phyloP scores from a whole-genome alignment of 2,329 filamentous ascomycete species.

The Alternaria tenuissima region DNA sequence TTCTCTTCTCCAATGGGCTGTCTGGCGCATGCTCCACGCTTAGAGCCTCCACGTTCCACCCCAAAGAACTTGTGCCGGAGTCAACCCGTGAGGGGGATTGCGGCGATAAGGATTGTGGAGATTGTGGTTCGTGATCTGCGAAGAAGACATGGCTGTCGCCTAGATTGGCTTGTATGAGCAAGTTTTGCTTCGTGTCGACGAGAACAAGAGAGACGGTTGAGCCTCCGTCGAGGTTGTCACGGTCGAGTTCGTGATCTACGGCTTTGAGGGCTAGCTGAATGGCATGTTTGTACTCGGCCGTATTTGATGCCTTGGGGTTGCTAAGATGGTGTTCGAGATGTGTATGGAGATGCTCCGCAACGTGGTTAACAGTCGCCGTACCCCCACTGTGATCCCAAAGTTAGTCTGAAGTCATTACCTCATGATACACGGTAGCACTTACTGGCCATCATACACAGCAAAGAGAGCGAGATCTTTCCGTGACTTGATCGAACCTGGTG shows the following conservation, averaged over 20 bases:
- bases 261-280: conserved; percentile 33
- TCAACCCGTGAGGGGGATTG: conserved; percentile 9
- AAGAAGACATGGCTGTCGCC: conserved; percentile 36
- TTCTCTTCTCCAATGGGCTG: conserved; percentile 27
- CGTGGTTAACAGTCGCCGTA: conserved; percentile 28
- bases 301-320: conserved; percentile 19
- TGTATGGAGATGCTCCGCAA: conserved; percentile 24
- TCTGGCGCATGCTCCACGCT: conserved; percentile 32
- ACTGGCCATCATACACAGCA: conserved; percentile 39
- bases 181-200: conserved; percentile 31
- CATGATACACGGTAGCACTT: conserved; percentile 1
- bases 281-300: conserved; percentile 31
- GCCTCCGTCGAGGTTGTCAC: conserved; percentile 28
- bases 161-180: conserved; percentile 33
- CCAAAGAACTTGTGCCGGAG: conserved; percentile 12
- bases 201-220: conserved; percentile 35
- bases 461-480: conserved; percentile 35
- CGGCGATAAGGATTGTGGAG: conserved; percentile 12
- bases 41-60: conserved; percentile 29
- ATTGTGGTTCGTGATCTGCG: conserved; percentile 20
- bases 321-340: conserved; percentile 31
- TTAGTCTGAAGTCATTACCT: conserved; percentile 12
- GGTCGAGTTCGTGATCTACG: conserved; percentile 29
- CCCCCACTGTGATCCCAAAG: conserved; percentile 22
- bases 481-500: conserved; percentile 28